Conservation (phyloP, 179 eudicot genomes). For the Amaranthus tricolor region DNA sequence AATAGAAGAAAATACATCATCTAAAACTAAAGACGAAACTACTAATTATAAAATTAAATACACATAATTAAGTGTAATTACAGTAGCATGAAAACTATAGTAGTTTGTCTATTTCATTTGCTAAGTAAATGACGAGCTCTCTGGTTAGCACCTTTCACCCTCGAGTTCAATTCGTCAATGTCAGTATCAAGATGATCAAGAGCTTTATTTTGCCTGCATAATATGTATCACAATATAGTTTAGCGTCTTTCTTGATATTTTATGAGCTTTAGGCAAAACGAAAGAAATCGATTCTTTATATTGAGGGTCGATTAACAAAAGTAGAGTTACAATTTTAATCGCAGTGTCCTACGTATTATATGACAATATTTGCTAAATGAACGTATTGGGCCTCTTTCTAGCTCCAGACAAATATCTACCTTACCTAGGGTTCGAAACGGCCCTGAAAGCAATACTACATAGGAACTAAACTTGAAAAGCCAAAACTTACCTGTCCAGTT, state of each 20-base stretch:
- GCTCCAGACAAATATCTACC: too few relatives aligned
- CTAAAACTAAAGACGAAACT: conserved; percentile 12
- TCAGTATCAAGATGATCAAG: conserved; percentile 74
- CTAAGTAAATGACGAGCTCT: conserved; percentile 57
- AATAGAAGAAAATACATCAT: conserved; percentile 22
- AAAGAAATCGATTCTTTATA: too few relatives aligned
- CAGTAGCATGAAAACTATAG: conserved; percentile 15
- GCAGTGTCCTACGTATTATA: too few relatives aligned
- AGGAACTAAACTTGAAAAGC: not conserved
- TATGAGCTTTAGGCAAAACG: too few relatives aligned
- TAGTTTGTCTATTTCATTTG: conserved; percentile 33
- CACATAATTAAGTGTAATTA: not conserved
- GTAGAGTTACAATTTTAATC: too few relatives aligned
- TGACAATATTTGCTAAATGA: too few relatives aligned
- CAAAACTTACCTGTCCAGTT: conserved; percentile 67
- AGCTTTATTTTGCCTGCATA: conserved; percentile 85
- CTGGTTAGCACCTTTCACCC: conserved; percentile 82
- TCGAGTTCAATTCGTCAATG: conserved; percentile 73
- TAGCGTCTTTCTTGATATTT: too few relatives aligned
- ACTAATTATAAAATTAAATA: conserved; percentile 4
- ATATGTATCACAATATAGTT: not conserved
- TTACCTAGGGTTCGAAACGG: too few relatives aligned
- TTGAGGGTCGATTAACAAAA: too few relatives aligned
- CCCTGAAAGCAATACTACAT: too few relatives aligned
- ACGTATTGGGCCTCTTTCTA: too few relatives aligned